Percentiles rank a stretch among this genome's conserved stretches.
phyloP scores from a whole-genome alignment of 208 protist species.

The Tritrichomonas foetus region DNA sequence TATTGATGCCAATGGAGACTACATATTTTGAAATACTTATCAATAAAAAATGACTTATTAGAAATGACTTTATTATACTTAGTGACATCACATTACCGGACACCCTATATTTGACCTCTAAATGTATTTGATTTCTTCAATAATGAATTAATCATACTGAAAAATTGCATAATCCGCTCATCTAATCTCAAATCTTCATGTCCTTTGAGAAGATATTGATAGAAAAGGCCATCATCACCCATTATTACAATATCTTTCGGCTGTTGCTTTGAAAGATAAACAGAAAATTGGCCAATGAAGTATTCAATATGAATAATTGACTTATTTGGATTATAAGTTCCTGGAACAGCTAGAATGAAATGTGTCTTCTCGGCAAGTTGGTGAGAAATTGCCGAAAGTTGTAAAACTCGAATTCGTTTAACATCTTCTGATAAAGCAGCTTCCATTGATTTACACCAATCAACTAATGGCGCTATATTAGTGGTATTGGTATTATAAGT shows the following conservation, averaged over 20 bases:
- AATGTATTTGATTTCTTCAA: neutral
- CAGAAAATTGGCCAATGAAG: conserved; percentile 29
- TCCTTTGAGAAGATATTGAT: conserved; percentile 26
- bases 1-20: no score
- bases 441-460: neutral
- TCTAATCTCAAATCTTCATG: conserved; percentile 30
- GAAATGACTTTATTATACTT: no score
- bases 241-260: neutral
- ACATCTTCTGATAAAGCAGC: neutral
- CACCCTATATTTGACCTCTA: neutral
- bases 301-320: neutral
- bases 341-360: conserved; percentile 12
- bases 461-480: neutral
- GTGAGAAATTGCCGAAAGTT: neutral
- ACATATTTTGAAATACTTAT: no score
- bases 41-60: no score
- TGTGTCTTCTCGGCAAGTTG: neutral
- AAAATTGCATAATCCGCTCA: conserved; percentile 41
- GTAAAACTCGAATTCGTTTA: neutral
- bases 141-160: neutral
- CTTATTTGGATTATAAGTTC: neutral
- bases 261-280: neutral
- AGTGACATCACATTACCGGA: no score
- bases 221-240: conserved; percentile 19
- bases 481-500: neutral